A percentile compares a stretch with the other conserved stretches of the same genome.
phyloP scores from a whole-genome alignment of 352 stramenopile species.

The Phytophthora syringae region DNA sequence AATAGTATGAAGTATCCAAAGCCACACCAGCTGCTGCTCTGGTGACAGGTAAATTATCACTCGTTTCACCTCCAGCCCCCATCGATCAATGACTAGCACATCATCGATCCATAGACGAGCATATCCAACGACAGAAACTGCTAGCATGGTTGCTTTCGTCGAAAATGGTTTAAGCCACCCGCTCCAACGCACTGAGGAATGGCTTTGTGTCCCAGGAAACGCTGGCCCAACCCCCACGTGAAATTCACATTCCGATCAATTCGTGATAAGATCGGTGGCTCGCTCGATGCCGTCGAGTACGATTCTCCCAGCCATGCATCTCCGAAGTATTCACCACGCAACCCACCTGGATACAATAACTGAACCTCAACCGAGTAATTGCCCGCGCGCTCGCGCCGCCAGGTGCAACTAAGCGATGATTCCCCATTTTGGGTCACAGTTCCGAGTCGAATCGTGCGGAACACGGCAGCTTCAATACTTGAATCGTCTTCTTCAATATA shows the following conservation, averaged over 20 bases:
- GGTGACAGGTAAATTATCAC: slow-evolving; percentile 18
- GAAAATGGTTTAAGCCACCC: slow-evolving; percentile 64
- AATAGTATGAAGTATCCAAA: slow-evolving; percentile 47
- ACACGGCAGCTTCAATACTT: slow-evolving; percentile 16
- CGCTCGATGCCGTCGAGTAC: background rate
- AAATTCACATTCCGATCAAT: slow-evolving; percentile 80
- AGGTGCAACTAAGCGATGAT: slow-evolving; percentile 44
- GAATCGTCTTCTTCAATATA: slow-evolving; percentile 33
- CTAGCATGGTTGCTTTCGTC: slow-evolving; percentile 51
- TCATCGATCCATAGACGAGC: slow-evolving; percentile 72
- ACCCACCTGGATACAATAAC: slow-evolving; percentile 59
- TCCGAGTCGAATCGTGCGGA: slow-evolving; percentile 21
- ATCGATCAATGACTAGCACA: slow-evolving; percentile 67
- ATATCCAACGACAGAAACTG: slow-evolving; percentile 55
- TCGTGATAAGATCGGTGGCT: slow-evolving; percentile 37
- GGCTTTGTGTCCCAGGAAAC: slow-evolving; percentile 58
- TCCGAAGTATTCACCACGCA: slow-evolving; percentile 72
- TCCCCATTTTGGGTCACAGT: slow-evolving; percentile 17
- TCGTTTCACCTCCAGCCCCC: slow-evolving; percentile 46
- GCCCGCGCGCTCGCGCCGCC: slow-evolving; percentile 50
- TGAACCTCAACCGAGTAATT: slow-evolving; percentile 64
- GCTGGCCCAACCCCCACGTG: slow-evolving; percentile 60
- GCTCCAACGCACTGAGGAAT: slow-evolving; percentile 70
- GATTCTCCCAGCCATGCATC: slow-evolving; percentile 62
- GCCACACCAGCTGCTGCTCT: slow-evolving; percentile 27